Conservation (phyloP, 2,329 filamentous ascomycete genomes). For the Penicillium glabrum region DNA sequence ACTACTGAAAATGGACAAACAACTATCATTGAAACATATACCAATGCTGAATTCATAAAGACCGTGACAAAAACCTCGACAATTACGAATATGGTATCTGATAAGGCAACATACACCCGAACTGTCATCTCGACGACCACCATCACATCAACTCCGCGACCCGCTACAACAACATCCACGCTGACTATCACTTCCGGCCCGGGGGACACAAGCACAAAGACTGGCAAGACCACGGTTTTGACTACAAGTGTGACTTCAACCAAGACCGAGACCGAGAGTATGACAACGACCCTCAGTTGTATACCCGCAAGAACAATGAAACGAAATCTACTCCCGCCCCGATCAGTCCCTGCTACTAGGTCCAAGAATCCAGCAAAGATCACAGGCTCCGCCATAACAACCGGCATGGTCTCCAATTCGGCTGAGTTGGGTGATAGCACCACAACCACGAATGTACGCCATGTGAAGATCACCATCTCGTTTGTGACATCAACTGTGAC, state of each 20-base stretch:
- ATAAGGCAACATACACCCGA: constrained; percentile 3
- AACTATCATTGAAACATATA: constrained; percentile 13
- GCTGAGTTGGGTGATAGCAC: not conserved
- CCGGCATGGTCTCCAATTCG: not conserved
- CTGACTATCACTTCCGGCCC: not conserved
- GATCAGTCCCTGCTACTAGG: not conserved
- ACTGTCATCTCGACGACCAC: not conserved
- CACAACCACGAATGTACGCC: not conserved
- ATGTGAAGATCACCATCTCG: not conserved
- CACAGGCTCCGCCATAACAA: not conserved
- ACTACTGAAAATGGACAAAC: not conserved
- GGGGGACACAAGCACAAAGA: not conserved
- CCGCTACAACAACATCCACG: not conserved
- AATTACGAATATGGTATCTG: constrained; percentile 21
- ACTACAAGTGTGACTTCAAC: not conserved
- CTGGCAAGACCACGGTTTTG: not conserved
- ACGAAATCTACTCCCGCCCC: not conserved
- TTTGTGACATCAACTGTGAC: not conserved
- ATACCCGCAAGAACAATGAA: not conserved
- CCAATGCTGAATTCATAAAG: constrained; percentile 12
- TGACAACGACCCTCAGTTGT: not conserved
- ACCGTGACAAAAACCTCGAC: constrained; percentile 17
- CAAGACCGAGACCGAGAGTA: not conserved
- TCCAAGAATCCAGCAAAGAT: not conserved
- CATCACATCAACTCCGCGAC: not conserved